Base-by-base conservation (phyloP, 148 eudicot genomes). In the Amaranthus hypochondriacus region DNA sequence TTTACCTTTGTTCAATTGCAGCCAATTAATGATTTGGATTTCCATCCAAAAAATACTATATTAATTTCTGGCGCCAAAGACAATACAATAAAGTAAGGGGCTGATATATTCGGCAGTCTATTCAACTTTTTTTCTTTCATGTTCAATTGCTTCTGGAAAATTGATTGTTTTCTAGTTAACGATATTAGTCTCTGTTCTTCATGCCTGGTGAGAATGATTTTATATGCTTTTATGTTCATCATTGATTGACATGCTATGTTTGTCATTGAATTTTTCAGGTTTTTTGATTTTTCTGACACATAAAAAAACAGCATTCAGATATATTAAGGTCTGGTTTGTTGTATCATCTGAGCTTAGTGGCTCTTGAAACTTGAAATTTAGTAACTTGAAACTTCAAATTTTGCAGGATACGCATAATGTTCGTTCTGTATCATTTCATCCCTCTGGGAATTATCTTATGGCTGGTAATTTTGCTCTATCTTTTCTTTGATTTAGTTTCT, bases 11-110 rank as follows among this genome's bases (percentile, higher is more conserved):
- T 49, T 39, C 68, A 81, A 82, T 70, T 70, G 67, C 95, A 92
- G 97, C 95, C 97, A 70, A 74, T 92, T 77, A 92, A 88, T 81
- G 97, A 92, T 81, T 62, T 92, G 84, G 97, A 92, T 85, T 92
- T 92, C 75, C 97, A 92, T 84, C 95, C 97, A 61, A 90, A 80
- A 51, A 92, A 80, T 80, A 75, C 86, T n/a, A 77, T 89, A 57
- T 83, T 92, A 63, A 83, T 89, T 69, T 87, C 95, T 49, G 95
- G 95, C 69, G 88, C 95, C 82, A 92, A 92, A 84, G 97, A 92
- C 77, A 88, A 87, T 71, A 87, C 92, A 64, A 92, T 92, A 81
- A 88, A 90, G 97, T 92, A 87, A 67, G 86, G 52, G 39, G 64
- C 47, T 55, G 15, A 52, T 56, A 52, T 7, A 61, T 18, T 21